A percentile compares a stretch with the other conserved stretches of the same genome.
These are phyloP conservation scores for Taphrina populina DNA, from an alignment of 1,139 yeast species.

Conservation along the genomic window DNA sequence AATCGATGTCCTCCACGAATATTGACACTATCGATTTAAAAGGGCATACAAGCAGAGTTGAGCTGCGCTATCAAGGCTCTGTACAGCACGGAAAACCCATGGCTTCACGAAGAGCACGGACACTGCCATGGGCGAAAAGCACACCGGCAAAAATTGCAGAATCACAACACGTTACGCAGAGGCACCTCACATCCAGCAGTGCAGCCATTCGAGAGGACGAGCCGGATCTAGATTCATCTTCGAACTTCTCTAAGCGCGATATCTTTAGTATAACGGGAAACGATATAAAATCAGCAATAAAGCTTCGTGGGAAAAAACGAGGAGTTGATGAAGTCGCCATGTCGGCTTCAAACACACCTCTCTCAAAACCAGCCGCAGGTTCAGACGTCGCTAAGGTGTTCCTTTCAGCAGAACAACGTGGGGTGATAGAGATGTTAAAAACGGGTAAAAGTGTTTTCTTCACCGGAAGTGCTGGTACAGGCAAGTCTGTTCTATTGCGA, in stretches of 20 bases:
- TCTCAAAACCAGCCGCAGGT: constrained; percentile 1
- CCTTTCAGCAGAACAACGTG: constrained; percentile 67
- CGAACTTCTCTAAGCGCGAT: constrained; percentile 3
- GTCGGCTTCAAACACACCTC: background rate
- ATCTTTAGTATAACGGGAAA: constrained; percentile 16
- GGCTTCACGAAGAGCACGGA: background rate
- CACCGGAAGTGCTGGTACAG: constrained; percentile 93
- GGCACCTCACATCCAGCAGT: background rate
- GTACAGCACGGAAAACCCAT: background rate
- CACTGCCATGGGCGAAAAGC: background rate
- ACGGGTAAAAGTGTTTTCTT: constrained; percentile 67
- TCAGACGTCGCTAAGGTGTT: constrained; percentile 42
- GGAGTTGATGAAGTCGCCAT: background rate
- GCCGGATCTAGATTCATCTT: background rate
- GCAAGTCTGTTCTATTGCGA: constrained; percentile 76
- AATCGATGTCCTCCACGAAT: background rate
- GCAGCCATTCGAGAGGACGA: background rate
- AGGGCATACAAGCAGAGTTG: background rate
- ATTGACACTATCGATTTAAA: too few species aligned
- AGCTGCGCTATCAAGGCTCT: constrained; percentile 2
- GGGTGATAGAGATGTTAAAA: constrained; percentile 59
- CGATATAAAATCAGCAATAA: constrained; percentile 18
- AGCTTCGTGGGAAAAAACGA: constrained; percentile 15
- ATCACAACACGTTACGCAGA: background rate
- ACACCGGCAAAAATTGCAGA: background rate